Evolutionary conservation across 148 eudicot genomes (phyloP), one percentile per base, ranked within the genome.

Genomic region (Beta vulgaris): DNA sequence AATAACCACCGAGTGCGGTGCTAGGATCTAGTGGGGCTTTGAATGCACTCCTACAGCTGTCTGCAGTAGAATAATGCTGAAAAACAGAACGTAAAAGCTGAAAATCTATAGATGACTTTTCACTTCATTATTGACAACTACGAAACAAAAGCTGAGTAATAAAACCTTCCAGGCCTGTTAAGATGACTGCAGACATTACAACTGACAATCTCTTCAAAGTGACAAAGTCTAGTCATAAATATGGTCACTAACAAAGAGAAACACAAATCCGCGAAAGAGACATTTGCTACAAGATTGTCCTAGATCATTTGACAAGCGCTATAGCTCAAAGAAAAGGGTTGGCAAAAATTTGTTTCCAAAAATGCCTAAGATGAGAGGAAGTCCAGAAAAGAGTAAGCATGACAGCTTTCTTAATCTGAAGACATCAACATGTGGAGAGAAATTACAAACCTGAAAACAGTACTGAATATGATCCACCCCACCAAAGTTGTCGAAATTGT

Each of bases 21-120:
- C 91, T 89, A 57, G 99, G 99, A 86, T 96, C 99, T 79, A 96
- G 91, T 26, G 99, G 99, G 35, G 85, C 99, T 88, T 91, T 89
- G 81, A 96, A 96, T 66, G 99, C 97, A 83, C 98, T 92, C 81
- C 88, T 76, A 80, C 99, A 96, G 40, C 85, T 68, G 21, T 87
- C 93, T n/a, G 87, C 90, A 63, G 94, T 84, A 23, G 89, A 79
- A 82, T 83, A 92, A 82, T 92, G 97, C 99, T 96, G 75, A 60
- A 79, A n/a, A 29, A 40, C 80, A 76, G 63, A 62, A 80, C 49
- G 59, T 71, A 37, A 39, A 63, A 36, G 73, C 44, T 31, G 37
- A 73, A 61, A 76, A 59, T 35, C 42, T 15, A 60, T 29, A 76
- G 23, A 48, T 49, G 71, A 13, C 34, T 40, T 55, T 19, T 6